Evolutionary conservation across 495 filamentous ascomycete genomes (phyloP).

Genomic region (Penicillium tannophilum): DNA sequence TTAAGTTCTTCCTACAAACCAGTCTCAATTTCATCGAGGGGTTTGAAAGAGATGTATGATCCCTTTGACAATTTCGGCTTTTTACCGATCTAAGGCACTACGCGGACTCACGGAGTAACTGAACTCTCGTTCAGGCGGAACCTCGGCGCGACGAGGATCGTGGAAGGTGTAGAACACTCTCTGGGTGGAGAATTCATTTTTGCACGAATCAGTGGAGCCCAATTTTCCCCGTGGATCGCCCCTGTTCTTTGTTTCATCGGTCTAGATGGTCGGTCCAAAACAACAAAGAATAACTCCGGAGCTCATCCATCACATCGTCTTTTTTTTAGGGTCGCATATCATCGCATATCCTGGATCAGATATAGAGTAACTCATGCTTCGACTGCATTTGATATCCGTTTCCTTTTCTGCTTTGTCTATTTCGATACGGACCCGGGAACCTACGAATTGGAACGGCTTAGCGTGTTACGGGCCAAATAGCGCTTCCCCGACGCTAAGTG

Average conservation of each 20-base stretch:
- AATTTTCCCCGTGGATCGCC: conserved; percentile 7
- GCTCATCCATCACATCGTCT: not conserved
- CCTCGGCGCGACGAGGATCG: not conserved
- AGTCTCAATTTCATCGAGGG: not conserved
- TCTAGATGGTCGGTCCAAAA: not conserved
- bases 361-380: not conserved
- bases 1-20: not conserved
- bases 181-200: conserved; percentile 7
- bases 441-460: not conserved
- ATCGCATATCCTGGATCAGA: not conserved
- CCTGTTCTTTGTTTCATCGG: conserved; percentile 1
- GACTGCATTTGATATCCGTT: not conserved
- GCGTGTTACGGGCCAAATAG: not conserved
- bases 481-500: conserved; percentile 21
- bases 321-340: not conserved
- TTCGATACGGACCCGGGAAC: not conserved
- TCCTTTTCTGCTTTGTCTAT: not conserved
- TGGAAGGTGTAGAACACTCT: not conserved
- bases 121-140: no score
- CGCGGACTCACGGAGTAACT: not conserved
- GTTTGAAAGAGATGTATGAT: not conserved
- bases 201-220: conserved; percentile 12
- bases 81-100: not conserved
- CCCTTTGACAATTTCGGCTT: not conserved
- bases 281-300: not conserved